Evolutionary conservation across 805 yeast genomes (phyloP), one percentile per base, ranked within the genome.

Genomic region (Candida michaelii): DNA sequence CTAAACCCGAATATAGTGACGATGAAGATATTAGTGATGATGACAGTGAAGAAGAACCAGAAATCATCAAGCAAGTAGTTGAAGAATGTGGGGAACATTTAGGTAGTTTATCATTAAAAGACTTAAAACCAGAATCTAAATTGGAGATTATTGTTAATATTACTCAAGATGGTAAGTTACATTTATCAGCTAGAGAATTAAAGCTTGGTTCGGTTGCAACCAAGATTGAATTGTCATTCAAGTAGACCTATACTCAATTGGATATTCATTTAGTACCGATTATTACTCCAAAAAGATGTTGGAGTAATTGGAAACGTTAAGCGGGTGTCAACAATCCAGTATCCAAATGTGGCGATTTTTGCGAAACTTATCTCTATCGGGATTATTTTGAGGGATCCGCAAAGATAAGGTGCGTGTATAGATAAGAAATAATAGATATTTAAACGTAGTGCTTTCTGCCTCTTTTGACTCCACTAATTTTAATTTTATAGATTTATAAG

Each of bases 21-120:
- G 79, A 74, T 50, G 74, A 75, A 24, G 78, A 71, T 27, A 76
- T 70, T 24, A 82, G 72, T 50, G 32, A 27, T 15, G 32, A 27
- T 5, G 64, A 58, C 13, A 68, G 61, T 39, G 96, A 89, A 55
- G 95, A 87, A 52, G 97, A 90, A 72, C 97, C 96, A 52, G 97
- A 90, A 66, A 75, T 88, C 60, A 70, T 80, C 50, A 83, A 81
- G 67, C 86, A 81, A 70, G 84, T 84, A 51, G 82, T 80, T 35
- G 82, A 80, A 73, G 77, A 77, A 58, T 79, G 89, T 49, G 88
- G 89, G 50, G 75, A 79, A 40, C 76, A 80, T 56, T 75, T 93
- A 56, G 95, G 89, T 50, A 87, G 86, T 60, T 71, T 89, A 53
- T 84, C 83, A 39, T 72, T 90, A 48, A 79, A 82, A 63, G 88